These are phyloP conservation scores for Suillus alpinus DNA, from an alignment of 768 basidiomycete species.

Conservation along the genomic window DNA sequence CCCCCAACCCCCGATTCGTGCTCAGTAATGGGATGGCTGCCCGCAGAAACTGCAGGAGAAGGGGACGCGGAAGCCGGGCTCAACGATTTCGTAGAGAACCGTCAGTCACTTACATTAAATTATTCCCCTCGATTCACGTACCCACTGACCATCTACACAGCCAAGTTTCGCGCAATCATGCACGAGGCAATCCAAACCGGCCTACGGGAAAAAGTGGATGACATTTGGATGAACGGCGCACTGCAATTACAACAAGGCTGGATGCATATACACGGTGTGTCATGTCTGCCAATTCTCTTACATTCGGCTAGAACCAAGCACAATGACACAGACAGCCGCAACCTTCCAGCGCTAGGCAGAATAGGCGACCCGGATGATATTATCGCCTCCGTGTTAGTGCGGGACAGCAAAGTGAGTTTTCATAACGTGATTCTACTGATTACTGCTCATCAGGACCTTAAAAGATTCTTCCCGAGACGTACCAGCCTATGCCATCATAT, in stretches of 20 bases:
- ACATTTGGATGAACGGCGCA: constrained; percentile 63
- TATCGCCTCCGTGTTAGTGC: constrained; percentile 69
- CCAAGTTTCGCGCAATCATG: constrained; percentile 54
- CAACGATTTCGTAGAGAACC: constrained; percentile 70
- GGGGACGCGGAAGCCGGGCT: constrained; percentile 47
- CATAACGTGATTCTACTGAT: background rate
- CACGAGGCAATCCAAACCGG: constrained; percentile 58
- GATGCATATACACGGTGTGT: constrained; percentile 76
- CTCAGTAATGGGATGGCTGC: constrained; percentile 69
- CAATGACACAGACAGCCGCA: constrained; percentile 55
- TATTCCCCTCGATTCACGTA: background rate
- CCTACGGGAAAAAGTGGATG: constrained; percentile 57
- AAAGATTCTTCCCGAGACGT: constrained; percentile 69
- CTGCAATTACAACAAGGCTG: constrained; percentile 70
- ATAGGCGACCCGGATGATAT: constrained; percentile 87
- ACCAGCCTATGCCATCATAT: constrained; percentile 83
- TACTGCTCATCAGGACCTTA: background rate
- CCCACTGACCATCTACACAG: constrained; percentile 20
- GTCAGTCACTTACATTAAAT: constrained; percentile 38
- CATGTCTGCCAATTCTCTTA: background rate
- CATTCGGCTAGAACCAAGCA: background rate
- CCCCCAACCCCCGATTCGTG: constrained; percentile 46
- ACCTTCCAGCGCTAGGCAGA: constrained; percentile 69
- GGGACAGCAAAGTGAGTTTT: constrained; percentile 56
- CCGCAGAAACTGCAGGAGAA: constrained; percentile 30